Conservation (phyloP, 2,329 filamentous ascomycete species). For the Fusarium protoensiforme region DNA sequence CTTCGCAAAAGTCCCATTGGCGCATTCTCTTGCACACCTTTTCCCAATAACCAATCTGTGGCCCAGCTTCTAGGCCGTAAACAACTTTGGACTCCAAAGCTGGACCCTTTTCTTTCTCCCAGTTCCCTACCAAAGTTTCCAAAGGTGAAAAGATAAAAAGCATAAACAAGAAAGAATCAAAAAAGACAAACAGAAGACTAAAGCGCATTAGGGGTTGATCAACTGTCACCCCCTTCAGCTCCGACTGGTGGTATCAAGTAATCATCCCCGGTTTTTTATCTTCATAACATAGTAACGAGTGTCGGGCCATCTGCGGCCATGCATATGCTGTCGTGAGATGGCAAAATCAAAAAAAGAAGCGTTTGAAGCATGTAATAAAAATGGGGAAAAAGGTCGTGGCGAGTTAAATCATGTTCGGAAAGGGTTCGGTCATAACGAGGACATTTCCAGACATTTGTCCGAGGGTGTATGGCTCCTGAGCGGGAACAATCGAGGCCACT, state of each 20-base stretch:
- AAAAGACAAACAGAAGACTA: slow-evolving; percentile 34
- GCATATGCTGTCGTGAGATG: slow-evolving; percentile 38
- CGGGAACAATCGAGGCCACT: slow-evolving; percentile 28
- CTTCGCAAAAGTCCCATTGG: slow-evolving; percentile 8
- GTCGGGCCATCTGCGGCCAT: slow-evolving; percentile 38
- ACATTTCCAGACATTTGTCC: slow-evolving; percentile 39
- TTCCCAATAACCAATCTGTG: slow-evolving; percentile 1
- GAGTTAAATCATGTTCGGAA: slow-evolving; percentile 45
- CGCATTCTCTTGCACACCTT: slow-evolving; percentile 20
- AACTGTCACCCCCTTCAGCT: slow-evolving; percentile 17
- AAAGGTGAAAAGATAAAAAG: not conserved
- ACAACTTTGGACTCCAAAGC: slow-evolving; percentile 3
- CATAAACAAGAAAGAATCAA: slow-evolving; percentile 23
- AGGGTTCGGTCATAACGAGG: slow-evolving; percentile 39
- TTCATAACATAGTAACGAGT: slow-evolving; percentile 42
- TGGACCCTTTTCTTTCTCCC: slow-evolving; percentile 23
- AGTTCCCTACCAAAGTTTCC: slow-evolving; percentile 9
- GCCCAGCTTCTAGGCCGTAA: slow-evolving; percentile 7
- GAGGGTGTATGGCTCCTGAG: slow-evolving; percentile 33
- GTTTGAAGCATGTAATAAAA: slow-evolving; percentile 29
- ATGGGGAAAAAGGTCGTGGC: slow-evolving; percentile 18
- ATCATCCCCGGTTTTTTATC: slow-evolving; percentile 36
- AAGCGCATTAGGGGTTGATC: slow-evolving; percentile 20
- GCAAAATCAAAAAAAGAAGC: slow-evolving; percentile 34
- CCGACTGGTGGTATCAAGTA: slow-evolving; percentile 43